phyloP scores from a whole-genome alignment of 257 asterid species.

The Lantana camara region DNA sequence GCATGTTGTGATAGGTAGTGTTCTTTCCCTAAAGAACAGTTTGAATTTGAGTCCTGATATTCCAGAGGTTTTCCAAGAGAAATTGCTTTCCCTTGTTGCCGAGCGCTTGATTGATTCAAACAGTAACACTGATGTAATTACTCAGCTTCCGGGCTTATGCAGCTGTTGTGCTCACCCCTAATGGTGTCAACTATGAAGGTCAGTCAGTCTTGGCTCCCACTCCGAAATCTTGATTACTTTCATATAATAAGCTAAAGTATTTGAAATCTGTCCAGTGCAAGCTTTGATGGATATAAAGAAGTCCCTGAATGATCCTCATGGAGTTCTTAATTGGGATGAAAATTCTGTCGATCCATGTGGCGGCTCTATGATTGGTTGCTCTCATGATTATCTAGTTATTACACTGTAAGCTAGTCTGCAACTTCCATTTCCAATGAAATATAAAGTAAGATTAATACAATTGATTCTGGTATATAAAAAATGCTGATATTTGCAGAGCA shows the following conservation, averaged over 20 bases:
- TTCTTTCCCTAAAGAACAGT: conserved; percentile 53
- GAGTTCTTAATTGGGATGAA: conserved; percentile 78
- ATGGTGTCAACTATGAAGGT: conserved; percentile 97
- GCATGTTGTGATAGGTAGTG: conserved; percentile 47
- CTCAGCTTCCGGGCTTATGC: too few species aligned
- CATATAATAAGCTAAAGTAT: neutral
- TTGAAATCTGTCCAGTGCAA: conserved; percentile 48
- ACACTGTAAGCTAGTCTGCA: conserved; percentile 55
- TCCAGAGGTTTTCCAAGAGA: conserved; percentile 69
- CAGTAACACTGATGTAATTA: conserved; percentile 47
- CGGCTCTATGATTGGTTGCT: conserved; percentile 79
- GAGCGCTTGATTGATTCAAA: conserved; percentile 63
- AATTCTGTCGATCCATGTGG: conserved; percentile 93
- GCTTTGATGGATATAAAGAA: conserved; percentile 87
- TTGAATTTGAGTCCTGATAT: conserved; percentile 64
- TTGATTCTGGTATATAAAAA: conserved; percentile 15
- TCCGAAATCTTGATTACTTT: too few species aligned
- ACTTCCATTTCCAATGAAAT: neutral
- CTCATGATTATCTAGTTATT: conserved; percentile 56
- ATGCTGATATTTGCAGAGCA: conserved; percentile 55
- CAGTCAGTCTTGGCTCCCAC: neutral
- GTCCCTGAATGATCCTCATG: conserved; percentile 63
- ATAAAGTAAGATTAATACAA: neutral
- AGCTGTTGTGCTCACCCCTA: too few species aligned
- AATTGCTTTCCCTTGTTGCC: conserved; percentile 64